Percentiles rank a stretch among this genome's conserved stretches.
Evolutionary conservation across 1,284 basidiomycete species (phyloP).

Genomic region (Trichosporon coremiiforme): DNA sequence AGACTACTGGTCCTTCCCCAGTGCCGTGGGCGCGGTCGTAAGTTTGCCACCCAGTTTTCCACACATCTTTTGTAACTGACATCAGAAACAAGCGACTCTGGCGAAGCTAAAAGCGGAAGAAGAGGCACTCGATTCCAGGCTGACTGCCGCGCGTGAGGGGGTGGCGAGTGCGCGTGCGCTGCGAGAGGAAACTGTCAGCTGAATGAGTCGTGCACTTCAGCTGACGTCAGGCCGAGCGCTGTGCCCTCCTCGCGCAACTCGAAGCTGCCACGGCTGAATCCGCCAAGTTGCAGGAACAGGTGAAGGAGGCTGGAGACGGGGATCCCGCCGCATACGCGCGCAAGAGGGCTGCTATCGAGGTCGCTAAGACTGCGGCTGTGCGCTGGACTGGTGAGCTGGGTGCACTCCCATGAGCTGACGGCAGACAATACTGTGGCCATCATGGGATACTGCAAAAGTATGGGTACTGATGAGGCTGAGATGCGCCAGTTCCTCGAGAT

Average conservation of each 20-base stretch:
- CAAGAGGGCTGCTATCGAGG: conserved; percentile 66
- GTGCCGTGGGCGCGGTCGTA: conserved; percentile 75
- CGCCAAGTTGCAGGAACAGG: conserved; percentile 60
- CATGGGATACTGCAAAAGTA: conserved; percentile 26
- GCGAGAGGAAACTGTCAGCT: conserved; percentile 6
- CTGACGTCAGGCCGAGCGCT: conserved; percentile 63
- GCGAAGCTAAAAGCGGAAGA: conserved; percentile 63
- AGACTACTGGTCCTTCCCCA: conserved; percentile 94
- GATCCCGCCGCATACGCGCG: conserved; percentile 78
- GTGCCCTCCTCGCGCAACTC: conserved; percentile 60
- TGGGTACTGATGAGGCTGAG: conserved; percentile 28
- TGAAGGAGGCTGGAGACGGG: conserved; percentile 70
- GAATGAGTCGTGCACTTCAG: neutral
- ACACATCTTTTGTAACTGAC: neutral
- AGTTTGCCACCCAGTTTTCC: conserved; percentile 32
- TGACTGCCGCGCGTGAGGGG: conserved; percentile 64
- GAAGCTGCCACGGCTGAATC: conserved; percentile 25
- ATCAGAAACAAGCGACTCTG: conserved; percentile 60
- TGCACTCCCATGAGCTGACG: neutral
- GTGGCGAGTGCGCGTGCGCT: neutral
- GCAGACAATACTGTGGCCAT: conserved; percentile 50
- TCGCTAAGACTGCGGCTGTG: conserved; percentile 75
- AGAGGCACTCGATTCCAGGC: conserved; percentile 58
- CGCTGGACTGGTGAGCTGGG: conserved; percentile 74
- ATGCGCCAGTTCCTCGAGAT: conserved; percentile 43